Base-by-base conservation (phyloP, 257 asterid species). In the Ajuga chamaepitys region DNA sequence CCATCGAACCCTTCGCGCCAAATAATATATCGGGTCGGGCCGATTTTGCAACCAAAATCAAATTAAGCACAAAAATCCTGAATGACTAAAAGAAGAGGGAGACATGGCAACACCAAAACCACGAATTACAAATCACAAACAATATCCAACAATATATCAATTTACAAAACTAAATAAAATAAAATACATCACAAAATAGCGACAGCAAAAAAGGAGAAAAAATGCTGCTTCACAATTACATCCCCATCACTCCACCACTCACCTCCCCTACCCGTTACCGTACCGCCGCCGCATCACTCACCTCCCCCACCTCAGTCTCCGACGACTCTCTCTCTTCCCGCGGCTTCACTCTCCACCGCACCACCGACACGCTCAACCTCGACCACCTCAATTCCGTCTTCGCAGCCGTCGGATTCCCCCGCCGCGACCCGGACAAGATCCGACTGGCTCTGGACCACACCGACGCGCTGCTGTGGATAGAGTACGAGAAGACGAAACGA, bases 321-420 rank as follows among this genome's bases (percentile, higher is more conserved):
- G 93, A 84, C 78, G 86, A 77, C 10, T 70, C 85, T 0, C 83
- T 93, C 44, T 30, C 81, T 12, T 74, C 95, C 3, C 92, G 94
- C 24, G 99, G 97, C 45, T 89, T 87, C 92, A 86, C 67, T 2
- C 68, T 93, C 82, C 95, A 90, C 85, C 83, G 84, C 54, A 70
- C 85, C 3, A 28, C 74, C 78, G 73, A 68, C 10, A 24, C 73
- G 32, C 87, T 93, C 37, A 75, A 89, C 86, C 90, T 93, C 38
- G 92, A 89, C 75, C 91, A 87, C 63, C 96, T 93, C 45, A 89
- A 93, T 68, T 74, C 92, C 14, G 81, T 87, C 40, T 93, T 93
- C 73, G 87, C 80, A 0, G 86, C 97, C 53, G 97, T 93, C 9
- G 97, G 99, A 1, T 93, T 93, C 71, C 97, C 99, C 10, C 75